These are phyloP conservation scores for Colletotrichum nymphaeae DNA, from an alignment of 2,329 filamentous ascomycete genomes.

Conservation along the genomic window DNA sequence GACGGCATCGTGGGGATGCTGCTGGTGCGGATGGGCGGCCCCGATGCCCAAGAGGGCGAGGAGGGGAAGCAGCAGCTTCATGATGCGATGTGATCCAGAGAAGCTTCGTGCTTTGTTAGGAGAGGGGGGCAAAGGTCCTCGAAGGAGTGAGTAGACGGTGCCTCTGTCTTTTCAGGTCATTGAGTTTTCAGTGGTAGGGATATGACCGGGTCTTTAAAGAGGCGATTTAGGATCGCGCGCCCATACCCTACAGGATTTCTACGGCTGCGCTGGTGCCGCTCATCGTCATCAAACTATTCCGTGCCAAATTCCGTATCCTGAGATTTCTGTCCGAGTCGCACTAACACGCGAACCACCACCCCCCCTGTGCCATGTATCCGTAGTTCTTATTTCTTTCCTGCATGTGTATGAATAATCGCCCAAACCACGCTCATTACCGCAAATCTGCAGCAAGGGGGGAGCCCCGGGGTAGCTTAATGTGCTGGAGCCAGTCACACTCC, in stretches of 20 bases:
- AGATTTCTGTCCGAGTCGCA: too few relatives aligned
- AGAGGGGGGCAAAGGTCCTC: neutral
- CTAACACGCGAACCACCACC: too few relatives aligned
- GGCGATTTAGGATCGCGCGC: too few relatives aligned
- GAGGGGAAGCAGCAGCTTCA: constrained; percentile 20
- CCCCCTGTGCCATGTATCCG: neutral
- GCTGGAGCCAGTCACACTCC: neutral
- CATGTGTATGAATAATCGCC: constrained; percentile 31
- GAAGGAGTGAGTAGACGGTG: neutral
- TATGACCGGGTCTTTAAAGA: too few relatives aligned
- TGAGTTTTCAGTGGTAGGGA: too few relatives aligned
- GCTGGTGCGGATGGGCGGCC: constrained; percentile 12
- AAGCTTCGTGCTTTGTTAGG: neutral
- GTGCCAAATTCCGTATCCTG: too few relatives aligned
- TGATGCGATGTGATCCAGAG: neutral
- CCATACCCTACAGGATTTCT: too few relatives aligned
- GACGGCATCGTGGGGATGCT: neutral
- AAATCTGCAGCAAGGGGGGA: neutral
- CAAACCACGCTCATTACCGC: neutral
- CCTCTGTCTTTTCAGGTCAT: neutral
- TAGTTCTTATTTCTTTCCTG: constrained; percentile 5
- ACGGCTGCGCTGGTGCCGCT: too few relatives aligned
- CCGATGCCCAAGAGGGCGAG: constrained; percentile 6
- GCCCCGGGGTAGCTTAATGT: neutral
- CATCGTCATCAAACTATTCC: neutral